A percentile compares a stretch with the other conserved stretches of the same genome.
These are phyloP conservation scores for Aspergillus sparsus DNA, from an alignment of 495 filamentous ascomycete species.

Conservation along the genomic window DNA sequence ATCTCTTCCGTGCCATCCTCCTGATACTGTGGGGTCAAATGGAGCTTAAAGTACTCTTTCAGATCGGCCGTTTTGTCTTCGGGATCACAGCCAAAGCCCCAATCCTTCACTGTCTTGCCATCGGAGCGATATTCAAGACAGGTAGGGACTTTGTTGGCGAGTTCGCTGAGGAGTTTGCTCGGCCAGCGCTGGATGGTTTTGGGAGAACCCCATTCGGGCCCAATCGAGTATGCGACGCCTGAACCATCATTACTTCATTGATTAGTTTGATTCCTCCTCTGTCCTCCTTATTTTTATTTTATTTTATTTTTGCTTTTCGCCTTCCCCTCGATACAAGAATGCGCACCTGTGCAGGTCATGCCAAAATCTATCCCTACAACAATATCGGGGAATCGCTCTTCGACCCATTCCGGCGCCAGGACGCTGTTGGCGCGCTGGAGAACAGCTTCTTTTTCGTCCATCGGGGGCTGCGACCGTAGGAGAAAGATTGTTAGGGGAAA, in stretches of 20 bases:
- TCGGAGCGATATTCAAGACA: conserved; percentile 52
- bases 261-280: not conserved
- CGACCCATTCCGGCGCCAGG: conserved; percentile 18
- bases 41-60: conserved; percentile 64
- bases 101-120: conserved; percentile 43
- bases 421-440: not conserved
- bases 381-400: conserved; percentile 47
- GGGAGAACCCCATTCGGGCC: conserved; percentile 46
- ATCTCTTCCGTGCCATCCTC: conserved; percentile 35
- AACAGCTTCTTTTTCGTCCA: conserved; percentile 30
- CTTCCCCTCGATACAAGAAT: not conserved
- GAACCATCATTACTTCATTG: not conserved
- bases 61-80: conserved; percentile 41
- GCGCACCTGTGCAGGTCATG: conserved; percentile 61
- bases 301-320: conserved; percentile 1
- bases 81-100: conserved; percentile 59
- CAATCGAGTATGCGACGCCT: conserved; percentile 58
- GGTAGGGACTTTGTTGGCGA: conserved; percentile 62
- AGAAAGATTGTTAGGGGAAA: too few species aligned
- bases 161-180: conserved; percentile 51
- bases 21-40: conserved; percentile 50
- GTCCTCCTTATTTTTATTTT: not conserved
- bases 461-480: not conserved
- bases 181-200: conserved; percentile 64
- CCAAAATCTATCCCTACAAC: conserved; percentile 62